Conservation (phyloP, 208 protist genomes). For the Crithidia acanthocephali region DNA sequence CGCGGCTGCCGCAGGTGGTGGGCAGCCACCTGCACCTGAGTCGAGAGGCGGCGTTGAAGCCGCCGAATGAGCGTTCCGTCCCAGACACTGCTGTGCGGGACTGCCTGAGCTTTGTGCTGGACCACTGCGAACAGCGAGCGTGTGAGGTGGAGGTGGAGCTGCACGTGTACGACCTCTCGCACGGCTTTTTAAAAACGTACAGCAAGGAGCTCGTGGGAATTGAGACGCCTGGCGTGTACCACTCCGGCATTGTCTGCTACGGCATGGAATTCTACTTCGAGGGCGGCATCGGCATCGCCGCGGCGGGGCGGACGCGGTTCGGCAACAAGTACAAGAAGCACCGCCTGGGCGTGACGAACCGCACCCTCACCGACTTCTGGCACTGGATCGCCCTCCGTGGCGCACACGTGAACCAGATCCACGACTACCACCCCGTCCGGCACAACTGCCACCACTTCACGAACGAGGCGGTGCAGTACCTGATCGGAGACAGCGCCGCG, state of each 20-base stretch:
- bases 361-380: slow-evolving; percentile 55
- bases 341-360: slow-evolving; percentile 55
- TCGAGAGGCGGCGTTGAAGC: slow-evolving; percentile 15
- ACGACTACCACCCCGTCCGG: slow-evolving; percentile 86
- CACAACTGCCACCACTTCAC: slow-evolving; percentile 96
- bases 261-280: slow-evolving; percentile 95
- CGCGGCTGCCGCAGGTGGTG: neutral
- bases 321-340: slow-evolving; percentile 67
- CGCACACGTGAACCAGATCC: slow-evolving; percentile 42
- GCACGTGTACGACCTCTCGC: slow-evolving; percentile 92
- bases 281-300: slow-evolving; percentile 76
- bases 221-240: slow-evolving; percentile 87
- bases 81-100: slow-evolving; percentile 37
- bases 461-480: slow-evolving; percentile 61
- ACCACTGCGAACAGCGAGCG: slow-evolving; percentile 11
- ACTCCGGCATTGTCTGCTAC: slow-evolving; percentile 93
- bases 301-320: slow-evolving; percentile 81
- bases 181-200: slow-evolving; percentile 70
- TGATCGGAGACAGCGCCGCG: slow-evolving; percentile 42
- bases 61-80: slow-evolving; percentile 29
- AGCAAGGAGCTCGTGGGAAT: slow-evolving; percentile 67
- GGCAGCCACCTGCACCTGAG: neutral
- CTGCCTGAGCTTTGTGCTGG: slow-evolving; percentile 39
- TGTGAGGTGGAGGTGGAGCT: slow-evolving; percentile 40
- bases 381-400: slow-evolving; percentile 49